A percentile compares a stretch with the other conserved stretches of the same genome.
phyloP scores from a whole-genome alignment of 495 filamentous ascomycete genomes.

The Penicillium egyptiacum region DNA sequence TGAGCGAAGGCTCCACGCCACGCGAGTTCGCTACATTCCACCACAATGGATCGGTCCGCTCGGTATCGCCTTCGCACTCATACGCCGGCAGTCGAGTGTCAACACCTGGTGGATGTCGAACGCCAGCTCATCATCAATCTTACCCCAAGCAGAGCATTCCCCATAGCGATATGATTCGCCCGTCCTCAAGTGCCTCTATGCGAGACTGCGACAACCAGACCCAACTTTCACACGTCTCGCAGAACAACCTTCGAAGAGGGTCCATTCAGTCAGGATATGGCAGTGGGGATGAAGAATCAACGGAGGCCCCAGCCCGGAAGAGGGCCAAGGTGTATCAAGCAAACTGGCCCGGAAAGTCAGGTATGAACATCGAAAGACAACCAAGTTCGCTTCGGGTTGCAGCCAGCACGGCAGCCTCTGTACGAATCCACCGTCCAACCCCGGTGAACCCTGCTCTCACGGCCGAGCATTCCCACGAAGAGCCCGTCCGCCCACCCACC shows the following conservation, averaged over 20 bases:
- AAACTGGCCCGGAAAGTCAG: slow-evolving; percentile 63
- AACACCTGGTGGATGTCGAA: slow-evolving; percentile 34
- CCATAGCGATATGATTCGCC: slow-evolving; percentile 42
- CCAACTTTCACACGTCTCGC: slow-evolving; percentile 31
- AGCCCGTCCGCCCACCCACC: slow-evolving; percentile 77
- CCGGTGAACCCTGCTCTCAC: slow-evolving; percentile 55
- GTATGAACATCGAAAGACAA: slow-evolving; percentile 64
- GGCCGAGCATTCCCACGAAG: slow-evolving; percentile 62
- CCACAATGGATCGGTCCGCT: slow-evolving; percentile 34
- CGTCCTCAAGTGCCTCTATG: slow-evolving; percentile 51
- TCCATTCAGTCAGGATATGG: slow-evolving; percentile 59
- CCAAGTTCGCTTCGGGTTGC: slow-evolving; percentile 81
- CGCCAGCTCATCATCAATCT: slow-evolving; percentile 31
- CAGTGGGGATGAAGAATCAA: slow-evolving; percentile 62
- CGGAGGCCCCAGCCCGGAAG: slow-evolving; percentile 62
- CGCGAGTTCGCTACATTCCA: slow-evolving; percentile 40
- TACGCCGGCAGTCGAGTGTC: slow-evolving; percentile 39
- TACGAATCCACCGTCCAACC: slow-evolving; percentile 80
- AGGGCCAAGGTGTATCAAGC: slow-evolving; percentile 71
- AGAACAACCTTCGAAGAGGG: slow-evolving; percentile 31
- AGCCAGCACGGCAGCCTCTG: slow-evolving; percentile 81
- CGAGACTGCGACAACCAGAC: slow-evolving; percentile 37
- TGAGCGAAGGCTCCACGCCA: slow-evolving; percentile 48
- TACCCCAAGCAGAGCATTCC: slow-evolving; percentile 23
- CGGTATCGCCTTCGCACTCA: slow-evolving; percentile 41